A percentile compares a stretch with the other conserved stretches of the same genome.
Evolutionary conservation across 306 rosid species (phyloP).

Genomic region (Pterocarpus santalinus): DNA sequence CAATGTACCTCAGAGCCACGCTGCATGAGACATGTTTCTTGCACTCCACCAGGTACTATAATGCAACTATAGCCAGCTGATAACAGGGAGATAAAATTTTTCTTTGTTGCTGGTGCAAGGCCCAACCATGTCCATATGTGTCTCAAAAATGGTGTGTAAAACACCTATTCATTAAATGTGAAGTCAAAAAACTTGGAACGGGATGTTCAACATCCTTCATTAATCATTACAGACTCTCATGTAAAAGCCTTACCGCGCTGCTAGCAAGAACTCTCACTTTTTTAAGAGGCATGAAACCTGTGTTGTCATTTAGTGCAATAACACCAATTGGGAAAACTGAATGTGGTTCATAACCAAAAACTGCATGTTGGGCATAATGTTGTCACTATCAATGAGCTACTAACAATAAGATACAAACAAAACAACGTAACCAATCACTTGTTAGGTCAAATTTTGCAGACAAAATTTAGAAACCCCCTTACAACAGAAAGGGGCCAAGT

Average conservation of each 20-base stretch:
- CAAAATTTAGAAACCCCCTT: too few relatives aligned
- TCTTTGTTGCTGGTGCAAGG: slow-evolving; percentile 73
- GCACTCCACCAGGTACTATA: slow-evolving; percentile 97
- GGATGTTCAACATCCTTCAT: slow-evolving; percentile 33
- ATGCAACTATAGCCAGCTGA: slow-evolving; percentile 81
- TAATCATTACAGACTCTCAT: slow-evolving; percentile 25
- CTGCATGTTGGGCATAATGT: slow-evolving; percentile 57
- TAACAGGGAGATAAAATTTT: slow-evolving; percentile 68
- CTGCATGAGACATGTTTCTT: slow-evolving; percentile 83
- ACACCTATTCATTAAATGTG: slow-evolving; percentile 66
- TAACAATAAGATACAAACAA: slow-evolving; percentile 35
- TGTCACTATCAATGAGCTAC: slow-evolving; percentile 37
- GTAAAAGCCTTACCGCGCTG: slow-evolving; percentile 77
- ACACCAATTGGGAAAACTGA: slow-evolving; percentile 93
- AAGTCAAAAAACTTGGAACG: slow-evolving; percentile 43
- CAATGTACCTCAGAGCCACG: slow-evolving; percentile 78
- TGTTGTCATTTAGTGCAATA: slow-evolving; percentile 73
- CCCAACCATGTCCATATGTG: slow-evolving; percentile 99
- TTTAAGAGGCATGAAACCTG: slow-evolving; percentile 88
- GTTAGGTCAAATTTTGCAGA: slow-evolving; percentile 11
- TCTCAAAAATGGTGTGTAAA: slow-evolving; percentile 89
- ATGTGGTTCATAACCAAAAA: slow-evolving; percentile 95
- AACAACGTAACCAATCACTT: slow-evolving; percentile 28
- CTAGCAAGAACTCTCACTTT: slow-evolving; percentile 93
- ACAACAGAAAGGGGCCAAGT: slow-evolving; percentile 37